Evolutionary conservation across 331 rosid species (phyloP).

Genomic region (Phaseolus coccineus): DNA sequence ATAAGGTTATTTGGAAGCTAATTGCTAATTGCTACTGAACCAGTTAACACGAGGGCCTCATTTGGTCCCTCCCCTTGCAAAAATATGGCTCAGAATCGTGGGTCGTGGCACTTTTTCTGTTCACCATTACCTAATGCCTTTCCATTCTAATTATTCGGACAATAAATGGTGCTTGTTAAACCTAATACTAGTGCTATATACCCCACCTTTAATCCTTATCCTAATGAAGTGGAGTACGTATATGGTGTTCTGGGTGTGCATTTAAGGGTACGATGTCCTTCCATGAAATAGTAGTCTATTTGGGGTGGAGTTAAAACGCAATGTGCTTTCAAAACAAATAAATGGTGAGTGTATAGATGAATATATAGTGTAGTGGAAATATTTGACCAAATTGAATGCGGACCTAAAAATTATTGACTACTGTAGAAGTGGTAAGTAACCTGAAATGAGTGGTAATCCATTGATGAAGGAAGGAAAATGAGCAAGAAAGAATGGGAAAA

Average conservation of each 20-base stretch:
- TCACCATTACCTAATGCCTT: slow-evolving; percentile 24
- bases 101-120: slow-evolving; percentile 30
- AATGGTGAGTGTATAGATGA: not conserved
- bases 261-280: not conserved
- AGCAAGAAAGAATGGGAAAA: not conserved
- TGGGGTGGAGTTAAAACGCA: not conserved
- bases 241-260: not conserved
- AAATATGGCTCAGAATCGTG: slow-evolving; percentile 36
- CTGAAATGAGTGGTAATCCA: slow-evolving; percentile 16
- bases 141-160: slow-evolving; percentile 38
- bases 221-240: no score
- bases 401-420: slow-evolving; percentile 11
- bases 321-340: slow-evolving; percentile 5
- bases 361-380: not conserved
- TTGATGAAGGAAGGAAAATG: slow-evolving; percentile 29
- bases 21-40: slow-evolving; percentile 36
- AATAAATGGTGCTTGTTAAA: slow-evolving; percentile 37
- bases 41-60: slow-evolving; percentile 43
- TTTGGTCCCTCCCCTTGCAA: slow-evolving; percentile 28
- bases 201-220: slow-evolving; percentile 35
- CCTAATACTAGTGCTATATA: slow-evolving; percentile 29
- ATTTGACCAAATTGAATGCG: slow-evolving; percentile 31
- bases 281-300: not conserved
- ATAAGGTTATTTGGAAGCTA: slow-evolving; percentile 14
- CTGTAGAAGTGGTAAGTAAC: not conserved